Base-by-base conservation (phyloP, 2,329 filamentous ascomycete genomes). In the Botryotinia convoluta region DNA sequence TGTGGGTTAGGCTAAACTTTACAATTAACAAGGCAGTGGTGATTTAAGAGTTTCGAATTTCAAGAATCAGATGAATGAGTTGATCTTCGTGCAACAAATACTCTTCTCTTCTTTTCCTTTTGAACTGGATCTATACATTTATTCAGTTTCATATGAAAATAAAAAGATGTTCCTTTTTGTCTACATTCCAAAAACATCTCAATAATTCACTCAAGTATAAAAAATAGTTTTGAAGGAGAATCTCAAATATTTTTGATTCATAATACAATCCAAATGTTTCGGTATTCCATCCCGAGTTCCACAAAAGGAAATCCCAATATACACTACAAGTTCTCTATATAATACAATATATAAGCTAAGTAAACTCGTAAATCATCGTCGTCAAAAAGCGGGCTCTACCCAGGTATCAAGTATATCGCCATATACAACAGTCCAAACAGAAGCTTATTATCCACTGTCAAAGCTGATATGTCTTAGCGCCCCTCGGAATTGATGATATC, bases 401-500 rank as follows among this genome's bases (percentile, higher is more conserved):
- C 65, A 57, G 48, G 65, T 57, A 69, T 69, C 48, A 69, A 48
- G 37, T 44, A 44, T 59, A 18, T 20, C 48, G 26, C 35, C 48
- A 57, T 22, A 20, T 37, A 57, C 48, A 57, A 44, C 48, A 57
- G 14, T 69, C n/a, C 48, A 32, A 42, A 42, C 16, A 32, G 51
- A 69, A 18, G 39, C 16, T 57, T 48, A 20, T 29, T 42, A 37
- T n/a, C n/a, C 9, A 6, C 35, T 29, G 37, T 42, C 48, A 14
- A 26, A 42, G 26, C 26, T 42, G 65, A 42, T 26, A 42, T 20
- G 16, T 26, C 45, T 37, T 57, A 69, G n/a, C 37, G 26, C 2
- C 71, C 71, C 3, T 73, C 71, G 26, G 71, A 73, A 20, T 51
- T 26, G 14, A 73, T 54, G 5, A 73, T 73, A 18, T 69, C 54